These are phyloP conservation scores for Entrophospora sp. DNA, from an alignment of 192 early-diverging fungal genomes.

Conservation along the genomic window DNA sequence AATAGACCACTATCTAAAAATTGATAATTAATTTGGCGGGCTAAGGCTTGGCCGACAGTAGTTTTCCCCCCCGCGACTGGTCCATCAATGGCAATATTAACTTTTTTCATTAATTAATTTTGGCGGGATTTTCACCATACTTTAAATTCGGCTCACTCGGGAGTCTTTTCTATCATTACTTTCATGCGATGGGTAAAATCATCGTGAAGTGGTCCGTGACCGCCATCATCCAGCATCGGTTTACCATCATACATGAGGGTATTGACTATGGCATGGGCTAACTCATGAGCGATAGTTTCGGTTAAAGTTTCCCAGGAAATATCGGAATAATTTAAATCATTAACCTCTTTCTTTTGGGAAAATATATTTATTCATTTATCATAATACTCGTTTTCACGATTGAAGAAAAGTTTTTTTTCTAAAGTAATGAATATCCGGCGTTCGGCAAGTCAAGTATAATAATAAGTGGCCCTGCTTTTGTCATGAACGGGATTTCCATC, in stretches of 20 bases:
- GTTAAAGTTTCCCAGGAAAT: neutral
- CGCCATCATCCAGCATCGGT: no score
- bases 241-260: neutral
- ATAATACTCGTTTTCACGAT: neutral
- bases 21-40: neutral
- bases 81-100: conserved; percentile 60
- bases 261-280: neutral
- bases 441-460: no score
- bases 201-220: neutral
- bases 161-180: neutral
- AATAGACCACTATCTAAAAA: conserved; percentile 12
- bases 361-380: neutral
- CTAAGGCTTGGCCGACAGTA: conserved; percentile 62
- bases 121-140: neutral
- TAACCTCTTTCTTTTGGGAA: neutral
- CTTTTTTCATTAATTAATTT: neutral
- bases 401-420: neutral
- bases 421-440: neutral
- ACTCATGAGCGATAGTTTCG: conserved; percentile 1
- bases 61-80: conserved; percentile 68
- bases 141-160: neutral
- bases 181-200: neutral
- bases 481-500: no score
- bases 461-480: no score
- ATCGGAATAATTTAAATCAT: neutral